phyloP scores from a whole-genome alignment of 345 rosid species.

The Nasturtium officinale region DNA sequence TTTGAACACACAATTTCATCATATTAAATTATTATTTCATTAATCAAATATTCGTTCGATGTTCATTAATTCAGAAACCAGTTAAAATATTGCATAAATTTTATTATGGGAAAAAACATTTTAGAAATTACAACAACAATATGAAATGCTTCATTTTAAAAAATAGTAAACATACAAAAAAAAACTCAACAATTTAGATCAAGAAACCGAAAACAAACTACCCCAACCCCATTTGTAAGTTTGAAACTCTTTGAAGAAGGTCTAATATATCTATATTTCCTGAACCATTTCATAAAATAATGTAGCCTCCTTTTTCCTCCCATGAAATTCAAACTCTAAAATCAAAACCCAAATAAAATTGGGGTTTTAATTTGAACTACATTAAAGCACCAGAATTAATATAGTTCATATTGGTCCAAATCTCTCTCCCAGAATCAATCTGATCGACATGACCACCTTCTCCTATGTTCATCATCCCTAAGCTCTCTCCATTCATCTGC shows the following conservation, averaged over 20 bases:
- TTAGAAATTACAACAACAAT: slow-evolving; percentile 9
- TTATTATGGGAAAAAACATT: too few species aligned
- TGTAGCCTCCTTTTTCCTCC: neutral
- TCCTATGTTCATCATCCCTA: slow-evolving; percentile 42
- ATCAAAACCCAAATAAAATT: slow-evolving; percentile 37
- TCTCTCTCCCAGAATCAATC: slow-evolving; percentile 57
- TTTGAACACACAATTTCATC: neutral
- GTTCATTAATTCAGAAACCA: neutral
- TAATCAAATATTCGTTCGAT: neutral
- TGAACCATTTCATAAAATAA: slow-evolving; percentile 18
- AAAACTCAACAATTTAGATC: slow-evolving; percentile 24
- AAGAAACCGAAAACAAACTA: neutral
- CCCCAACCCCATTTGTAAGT: slow-evolving; percentile 32
- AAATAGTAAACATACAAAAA: slow-evolving; percentile 29
- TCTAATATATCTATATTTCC: slow-evolving; percentile 31
- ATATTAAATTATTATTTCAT: neutral
- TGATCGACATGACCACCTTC: slow-evolving; percentile 38
- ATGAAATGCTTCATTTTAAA: slow-evolving; percentile 21
- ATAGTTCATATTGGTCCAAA: slow-evolving; percentile 53
- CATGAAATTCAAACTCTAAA: slow-evolving; percentile 35
- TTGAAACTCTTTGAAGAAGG: slow-evolving; percentile 29
- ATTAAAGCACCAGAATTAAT: slow-evolving; percentile 51
- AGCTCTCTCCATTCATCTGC: slow-evolving; percentile 61
- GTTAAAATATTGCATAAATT: neutral
- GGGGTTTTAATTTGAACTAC: slow-evolving; percentile 36